phyloP scores from a whole-genome alignment of 441 rosid species.

The Populus hybrid region DNA sequence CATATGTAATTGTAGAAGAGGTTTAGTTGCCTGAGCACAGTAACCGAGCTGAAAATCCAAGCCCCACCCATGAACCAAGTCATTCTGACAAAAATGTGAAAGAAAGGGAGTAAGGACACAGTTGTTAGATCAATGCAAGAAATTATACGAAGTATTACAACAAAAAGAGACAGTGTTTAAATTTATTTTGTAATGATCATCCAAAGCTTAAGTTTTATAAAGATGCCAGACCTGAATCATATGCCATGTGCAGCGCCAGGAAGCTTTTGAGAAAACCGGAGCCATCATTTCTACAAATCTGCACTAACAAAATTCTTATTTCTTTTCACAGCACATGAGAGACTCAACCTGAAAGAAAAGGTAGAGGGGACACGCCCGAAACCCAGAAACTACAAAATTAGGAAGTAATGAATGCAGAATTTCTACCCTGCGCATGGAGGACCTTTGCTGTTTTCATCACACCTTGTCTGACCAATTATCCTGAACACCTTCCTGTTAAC shows the following conservation, averaged over 20 bases:
- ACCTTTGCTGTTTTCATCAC: constrained; percentile 46
- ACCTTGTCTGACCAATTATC: constrained; percentile 33
- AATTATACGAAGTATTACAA: too few species aligned
- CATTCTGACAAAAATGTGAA: constrained; percentile 41
- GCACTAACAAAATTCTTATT: not conserved
- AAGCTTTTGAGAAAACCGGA: constrained; percentile 75
- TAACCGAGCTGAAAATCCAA: constrained; percentile 72
- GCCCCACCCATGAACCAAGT: constrained; percentile 77
- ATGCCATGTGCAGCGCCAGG: constrained; percentile 85
- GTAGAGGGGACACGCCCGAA: not conserved
- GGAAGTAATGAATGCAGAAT: too few species aligned
- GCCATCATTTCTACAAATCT: constrained; percentile 93
- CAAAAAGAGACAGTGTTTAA: too few species aligned
- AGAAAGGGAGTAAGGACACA: not conserved
- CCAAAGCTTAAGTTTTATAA: not conserved
- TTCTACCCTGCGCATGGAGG: constrained; percentile 79
- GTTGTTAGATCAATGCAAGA: not conserved
- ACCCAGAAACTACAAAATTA: not conserved
- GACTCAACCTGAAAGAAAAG: not conserved
- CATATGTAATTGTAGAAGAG: not conserved
- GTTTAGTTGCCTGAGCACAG: constrained; percentile 61
- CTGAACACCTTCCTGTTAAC: constrained; percentile 37
- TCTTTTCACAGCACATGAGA: not conserved
- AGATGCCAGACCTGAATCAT: constrained; percentile 63
- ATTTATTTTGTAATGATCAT: not conserved